These are phyloP conservation scores for Thelonectria blattea DNA, from an alignment of 2,329 filamentous ascomycete genomes.

Conservation along the genomic window DNA sequence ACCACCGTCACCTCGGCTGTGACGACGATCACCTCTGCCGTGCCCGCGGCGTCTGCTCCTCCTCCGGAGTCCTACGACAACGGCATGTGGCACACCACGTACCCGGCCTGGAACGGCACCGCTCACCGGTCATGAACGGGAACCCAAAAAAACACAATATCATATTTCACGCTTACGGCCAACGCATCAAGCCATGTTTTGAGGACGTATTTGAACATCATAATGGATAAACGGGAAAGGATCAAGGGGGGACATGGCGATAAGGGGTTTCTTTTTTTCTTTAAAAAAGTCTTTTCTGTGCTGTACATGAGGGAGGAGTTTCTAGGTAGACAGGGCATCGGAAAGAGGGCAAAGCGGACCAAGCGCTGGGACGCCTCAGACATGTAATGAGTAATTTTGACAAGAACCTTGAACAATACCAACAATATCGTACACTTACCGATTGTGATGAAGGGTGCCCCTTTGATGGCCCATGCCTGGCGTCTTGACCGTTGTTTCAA, in stretches of 20 bases:
- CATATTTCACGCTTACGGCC: slow-evolving; percentile 11
- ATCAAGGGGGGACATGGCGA: slow-evolving; percentile 21
- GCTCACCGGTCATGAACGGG: slow-evolving; percentile 15
- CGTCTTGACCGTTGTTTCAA: background rate
- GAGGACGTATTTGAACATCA: background rate
- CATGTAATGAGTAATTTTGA: slow-evolving; percentile 36
- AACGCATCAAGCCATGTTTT: slow-evolving; percentile 7
- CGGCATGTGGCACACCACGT: slow-evolving; percentile 54
- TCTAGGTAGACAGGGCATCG: slow-evolving; percentile 20
- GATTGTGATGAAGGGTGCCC: too few relatives aligned
- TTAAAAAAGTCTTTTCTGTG: slow-evolving; percentile 15
- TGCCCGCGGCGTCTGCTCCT: slow-evolving; percentile 24
- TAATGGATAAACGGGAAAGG: slow-evolving; percentile 3
- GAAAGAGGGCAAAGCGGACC: slow-evolving; percentile 41
- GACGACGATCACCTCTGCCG: background rate
- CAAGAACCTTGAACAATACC: slow-evolving; percentile 1
- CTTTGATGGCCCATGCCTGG: too few relatives aligned
- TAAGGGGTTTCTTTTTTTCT: slow-evolving; percentile 11
- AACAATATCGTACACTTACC: background rate
- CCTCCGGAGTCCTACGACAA: slow-evolving; percentile 46
- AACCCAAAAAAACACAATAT: slow-evolving; percentile 4
- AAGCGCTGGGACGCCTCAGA: slow-evolving; percentile 49
- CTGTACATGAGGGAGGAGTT: slow-evolving; percentile 13
- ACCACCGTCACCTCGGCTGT: slow-evolving; percentile 22
- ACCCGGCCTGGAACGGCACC: slow-evolving; percentile 53